Evolutionary conservation across 352 stramenopile species (phyloP).

Genomic region (Phytophthora citricola): DNA sequence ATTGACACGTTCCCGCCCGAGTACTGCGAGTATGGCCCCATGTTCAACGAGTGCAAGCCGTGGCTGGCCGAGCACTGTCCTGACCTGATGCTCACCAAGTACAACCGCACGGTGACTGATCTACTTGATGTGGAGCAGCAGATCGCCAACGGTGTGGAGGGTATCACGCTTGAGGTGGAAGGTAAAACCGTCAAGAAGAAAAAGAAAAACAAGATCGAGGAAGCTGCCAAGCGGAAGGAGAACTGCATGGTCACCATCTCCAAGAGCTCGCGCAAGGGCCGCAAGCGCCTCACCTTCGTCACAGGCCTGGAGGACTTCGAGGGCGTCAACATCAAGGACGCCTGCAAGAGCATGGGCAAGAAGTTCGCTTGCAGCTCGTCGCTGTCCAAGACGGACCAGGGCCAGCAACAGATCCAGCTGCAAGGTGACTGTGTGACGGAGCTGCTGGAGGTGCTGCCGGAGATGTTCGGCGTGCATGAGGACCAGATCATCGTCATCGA

Average conservation of each 20-base stretch:
- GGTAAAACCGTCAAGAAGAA: constrained; percentile 85
- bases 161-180: constrained; percentile 73
- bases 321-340: constrained; percentile 86
- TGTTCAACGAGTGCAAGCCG: constrained; percentile 87
- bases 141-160: constrained; percentile 81
- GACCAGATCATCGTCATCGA: constrained; percentile 79
- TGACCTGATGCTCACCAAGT: constrained; percentile 80
- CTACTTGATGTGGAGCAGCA: constrained; percentile 80
- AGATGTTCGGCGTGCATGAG: constrained; percentile 81
- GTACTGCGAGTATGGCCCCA: constrained; percentile 88
- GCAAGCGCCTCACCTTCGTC: constrained; percentile 85
- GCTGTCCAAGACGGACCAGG: constrained; percentile 76
- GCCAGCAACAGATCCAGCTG: constrained; percentile 84
- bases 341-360: constrained; percentile 81
- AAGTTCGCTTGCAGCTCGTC: constrained; percentile 85
- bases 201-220: constrained; percentile 84
- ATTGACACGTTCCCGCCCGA: constrained; percentile 84
- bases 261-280: constrained; percentile 79
- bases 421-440: constrained; percentile 83
- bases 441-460: constrained; percentile 73
- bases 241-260: constrained; percentile 73
- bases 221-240: constrained; percentile 73
- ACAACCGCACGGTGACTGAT: constrained; percentile 82
- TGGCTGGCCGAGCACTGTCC: constrained; percentile 82
- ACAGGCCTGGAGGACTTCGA: constrained; percentile 84